These are phyloP conservation scores for Afroboletus lepidellus DNA, from an alignment of 1,284 basidiomycete species.

Conservation along the genomic window DNA sequence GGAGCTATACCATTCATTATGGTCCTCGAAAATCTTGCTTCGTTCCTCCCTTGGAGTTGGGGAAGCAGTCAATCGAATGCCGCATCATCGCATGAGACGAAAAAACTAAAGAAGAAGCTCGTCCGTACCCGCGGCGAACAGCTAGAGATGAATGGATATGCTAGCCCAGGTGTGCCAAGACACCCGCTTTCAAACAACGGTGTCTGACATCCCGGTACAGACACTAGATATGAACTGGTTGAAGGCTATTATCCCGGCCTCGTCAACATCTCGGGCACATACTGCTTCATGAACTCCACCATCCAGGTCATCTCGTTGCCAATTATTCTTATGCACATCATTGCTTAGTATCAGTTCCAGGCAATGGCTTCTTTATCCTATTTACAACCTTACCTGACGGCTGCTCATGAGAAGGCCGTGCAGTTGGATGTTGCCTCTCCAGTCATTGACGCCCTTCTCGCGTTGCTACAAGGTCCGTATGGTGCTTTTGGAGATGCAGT, in stretches of 20 bases:
- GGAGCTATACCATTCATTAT: conserved; percentile 40
- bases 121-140: conserved; percentile 57
- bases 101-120: conserved; percentile 49
- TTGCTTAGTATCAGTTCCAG: conserved; percentile 39
- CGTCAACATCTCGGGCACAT: conserved; percentile 90
- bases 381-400: conserved; percentile 71
- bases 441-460: conserved; percentile 75
- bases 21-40: conserved; percentile 55
- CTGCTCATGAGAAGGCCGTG: conserved; percentile 72
- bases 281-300: conserved; percentile 95
- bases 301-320: conserved; percentile 61
- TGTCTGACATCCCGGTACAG: conserved; percentile 14
- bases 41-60: conserved; percentile 62
- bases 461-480: conserved; percentile 60
- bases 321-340: background rate
- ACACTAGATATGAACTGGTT: conserved; percentile 25
- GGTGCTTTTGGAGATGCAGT: background rate
- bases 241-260: conserved; percentile 78
- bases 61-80: conserved; percentile 31
- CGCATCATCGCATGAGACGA: conserved; percentile 37
- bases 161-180: conserved; percentile 23
- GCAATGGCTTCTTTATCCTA: conserved; percentile 82
- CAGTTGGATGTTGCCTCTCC: conserved; percentile 77
- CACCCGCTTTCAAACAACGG: background rate
- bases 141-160: conserved; percentile 41